Base-by-base conservation (phyloP, 805 yeast species). In the Teunomyces stri region DNA sequence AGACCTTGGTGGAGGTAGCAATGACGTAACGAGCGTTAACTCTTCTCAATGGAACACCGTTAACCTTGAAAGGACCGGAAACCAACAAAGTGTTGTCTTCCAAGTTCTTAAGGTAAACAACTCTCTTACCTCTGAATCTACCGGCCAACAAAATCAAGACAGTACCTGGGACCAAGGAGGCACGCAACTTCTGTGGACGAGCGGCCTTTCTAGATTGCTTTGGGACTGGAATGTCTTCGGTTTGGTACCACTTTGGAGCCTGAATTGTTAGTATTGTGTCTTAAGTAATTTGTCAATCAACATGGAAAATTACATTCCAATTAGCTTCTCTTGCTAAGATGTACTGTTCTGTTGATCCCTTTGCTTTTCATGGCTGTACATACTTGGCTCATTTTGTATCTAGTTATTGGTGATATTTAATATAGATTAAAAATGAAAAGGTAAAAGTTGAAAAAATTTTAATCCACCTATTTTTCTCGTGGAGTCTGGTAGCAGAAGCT, bases 81-180 rank as follows among this genome's bases (percentile, higher is more conserved):
- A 92, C 96, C 71, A 92, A 87, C 68, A 92, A 81, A 59, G 97
- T 92, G 89, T 89, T 89, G 85, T 94, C 98, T 80, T 90, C 96
- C 72, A 94, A 84, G 76, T 86, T 79, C 86, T 92, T 92, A 75
- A 92, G 85, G 87, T 87, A 87, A 60, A 92, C 98, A 66, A 94
- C 99, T 81, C 98, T 91, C 89, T 92, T 94, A 76, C 99, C 99
- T 80, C 99, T 89, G 96, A 90, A 92, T 79, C 97, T 89, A 74
- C 99, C 99, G 68, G 98, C 97, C 73, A 92, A 84, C 75, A 92
- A 80, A 76, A 92, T 92, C 74, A 94, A 82, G 63, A 92, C 97
- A 70, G 97, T 87, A 75, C 99, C 99, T 77, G 97, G 97, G 62
- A 87, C 95, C 69, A 92, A 81, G 57, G 97, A 87, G 68, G 96